phyloP scores from a whole-genome alignment of 2,329 filamentous ascomycete genomes.

The Cladophialophora chaetospira region DNA sequence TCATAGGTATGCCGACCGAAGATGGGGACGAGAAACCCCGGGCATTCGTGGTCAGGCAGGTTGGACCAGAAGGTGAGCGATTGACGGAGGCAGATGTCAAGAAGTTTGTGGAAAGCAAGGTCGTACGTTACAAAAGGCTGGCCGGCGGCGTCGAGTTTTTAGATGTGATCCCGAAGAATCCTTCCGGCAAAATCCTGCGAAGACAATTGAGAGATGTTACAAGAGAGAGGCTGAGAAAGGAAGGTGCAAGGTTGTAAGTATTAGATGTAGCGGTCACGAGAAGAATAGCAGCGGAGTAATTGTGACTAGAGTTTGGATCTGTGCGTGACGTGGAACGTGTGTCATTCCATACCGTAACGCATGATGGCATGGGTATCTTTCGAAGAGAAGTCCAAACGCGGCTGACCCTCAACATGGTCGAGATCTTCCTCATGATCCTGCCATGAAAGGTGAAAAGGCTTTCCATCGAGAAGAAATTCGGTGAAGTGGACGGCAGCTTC shows the following conservation, averaged over 20 bases:
- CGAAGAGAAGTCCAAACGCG: too few species aligned
- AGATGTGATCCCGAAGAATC: constrained; percentile 52
- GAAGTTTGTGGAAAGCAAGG: constrained; percentile 33
- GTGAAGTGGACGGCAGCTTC: too few species aligned
- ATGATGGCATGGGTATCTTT: too few species aligned
- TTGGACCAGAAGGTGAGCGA: constrained; percentile 18
- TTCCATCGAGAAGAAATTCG: too few species aligned
- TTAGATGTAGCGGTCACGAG: background rate
- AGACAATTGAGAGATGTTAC: constrained; percentile 27
- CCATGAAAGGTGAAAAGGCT: too few species aligned
- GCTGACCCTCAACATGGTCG: too few species aligned
- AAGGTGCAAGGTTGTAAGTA: constrained; percentile 23
- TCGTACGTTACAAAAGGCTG: constrained; percentile 53
- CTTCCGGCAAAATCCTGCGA: constrained; percentile 53
- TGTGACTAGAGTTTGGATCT: background rate
- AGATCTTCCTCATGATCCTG: too few species aligned
- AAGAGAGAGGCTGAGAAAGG: constrained; percentile 22
- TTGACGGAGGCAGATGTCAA: constrained; percentile 45
- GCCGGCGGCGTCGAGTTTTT: constrained; percentile 53
- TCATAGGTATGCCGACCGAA: constrained; percentile 48
- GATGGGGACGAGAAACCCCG: constrained; percentile 37
- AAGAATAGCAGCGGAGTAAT: background rate
- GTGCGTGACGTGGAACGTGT: too few species aligned
- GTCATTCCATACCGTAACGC: too few species aligned
- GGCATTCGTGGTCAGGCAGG: constrained; percentile 48